Evolutionary conservation across 345 rosid genomes (phyloP).

Genomic region (Acer negundo): DNA sequence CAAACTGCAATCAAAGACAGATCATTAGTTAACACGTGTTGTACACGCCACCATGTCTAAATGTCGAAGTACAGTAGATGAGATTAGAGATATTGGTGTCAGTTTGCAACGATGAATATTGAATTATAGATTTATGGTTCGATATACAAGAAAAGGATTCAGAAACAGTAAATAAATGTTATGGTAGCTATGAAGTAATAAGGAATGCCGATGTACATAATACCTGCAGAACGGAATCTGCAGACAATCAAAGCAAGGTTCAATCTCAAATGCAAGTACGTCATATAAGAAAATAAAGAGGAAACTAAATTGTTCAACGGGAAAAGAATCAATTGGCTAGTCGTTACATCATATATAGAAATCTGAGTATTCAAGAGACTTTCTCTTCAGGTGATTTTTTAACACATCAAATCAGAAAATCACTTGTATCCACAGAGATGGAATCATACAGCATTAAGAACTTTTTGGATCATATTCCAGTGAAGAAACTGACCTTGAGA

Average conservation of each 20-base stretch:
- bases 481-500: not conserved
- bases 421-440: not conserved
- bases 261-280: not conserved
- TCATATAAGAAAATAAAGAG: not conserved
- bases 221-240: not conserved
- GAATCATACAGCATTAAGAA: too few species aligned
- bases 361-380: not conserved
- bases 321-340: not conserved
- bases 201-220: too few species aligned
- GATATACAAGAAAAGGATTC: not conserved
- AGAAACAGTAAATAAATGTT: not conserved
- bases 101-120: not conserved
- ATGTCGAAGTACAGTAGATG: not conserved
- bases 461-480: not conserved
- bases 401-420: not conserved
- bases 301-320: not conserved
- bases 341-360: not conserved
- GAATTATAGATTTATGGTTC: not conserved
- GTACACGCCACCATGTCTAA: not conserved
- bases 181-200: too few species aligned
- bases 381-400: not conserved
- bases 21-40: not conserved
- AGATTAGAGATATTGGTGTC: not conserved
- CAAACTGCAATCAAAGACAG: conserved; percentile 41
- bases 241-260: not conserved